These are phyloP conservation scores for Aegilops longissima DNA, from an alignment of 176 grass and related monocot species.

Conservation along the genomic window DNA sequence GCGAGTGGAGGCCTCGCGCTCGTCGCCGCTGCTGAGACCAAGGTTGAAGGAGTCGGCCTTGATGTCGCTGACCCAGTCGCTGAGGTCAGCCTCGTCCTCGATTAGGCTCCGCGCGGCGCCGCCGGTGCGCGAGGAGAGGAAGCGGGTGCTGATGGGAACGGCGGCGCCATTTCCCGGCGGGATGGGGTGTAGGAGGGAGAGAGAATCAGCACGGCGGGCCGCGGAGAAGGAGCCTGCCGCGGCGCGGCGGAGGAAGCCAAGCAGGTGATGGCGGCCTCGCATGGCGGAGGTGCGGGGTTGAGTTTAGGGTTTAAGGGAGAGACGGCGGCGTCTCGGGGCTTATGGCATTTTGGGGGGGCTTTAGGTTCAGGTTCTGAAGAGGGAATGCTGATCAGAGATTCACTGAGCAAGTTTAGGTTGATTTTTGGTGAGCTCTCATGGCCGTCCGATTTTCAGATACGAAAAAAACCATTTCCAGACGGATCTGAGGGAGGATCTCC, in stretches of 20 bases:
- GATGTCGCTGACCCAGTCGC: constrained; percentile 78
- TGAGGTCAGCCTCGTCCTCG: constrained; percentile 83
- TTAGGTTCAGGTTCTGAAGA: constrained; percentile 9
- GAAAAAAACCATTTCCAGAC: too few species aligned
- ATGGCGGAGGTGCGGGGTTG: constrained; percentile 10
- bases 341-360: neutral
- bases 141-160: constrained; percentile 11
- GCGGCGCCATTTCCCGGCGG: constrained; percentile 34
- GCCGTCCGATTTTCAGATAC: constrained; percentile 11
- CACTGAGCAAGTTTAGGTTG: neutral
- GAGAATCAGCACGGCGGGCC: constrained; percentile 13
- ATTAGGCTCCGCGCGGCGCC: constrained; percentile 65
- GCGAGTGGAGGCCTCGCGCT: constrained; percentile 32
- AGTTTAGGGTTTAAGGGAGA: constrained; percentile 56
- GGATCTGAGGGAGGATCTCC: too few species aligned
- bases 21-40: constrained; percentile 61
- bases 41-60: constrained; percentile 63
- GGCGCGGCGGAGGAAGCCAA: constrained; percentile 29
- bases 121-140: constrained; percentile 49
- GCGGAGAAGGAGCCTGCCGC: constrained; percentile 27
- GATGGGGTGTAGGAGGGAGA: neutral
- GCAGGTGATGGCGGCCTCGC: constrained; percentile 29
- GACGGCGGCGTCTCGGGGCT: neutral
- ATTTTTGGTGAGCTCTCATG: neutral
- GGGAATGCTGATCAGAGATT: neutral